A percentile compares a stretch with the other conserved stretches of the same genome.
These are phyloP conservation scores for Saccharomyces pastorianus DNA, from an alignment of 1,139 yeast genomes.

Conservation along the genomic window DNA sequence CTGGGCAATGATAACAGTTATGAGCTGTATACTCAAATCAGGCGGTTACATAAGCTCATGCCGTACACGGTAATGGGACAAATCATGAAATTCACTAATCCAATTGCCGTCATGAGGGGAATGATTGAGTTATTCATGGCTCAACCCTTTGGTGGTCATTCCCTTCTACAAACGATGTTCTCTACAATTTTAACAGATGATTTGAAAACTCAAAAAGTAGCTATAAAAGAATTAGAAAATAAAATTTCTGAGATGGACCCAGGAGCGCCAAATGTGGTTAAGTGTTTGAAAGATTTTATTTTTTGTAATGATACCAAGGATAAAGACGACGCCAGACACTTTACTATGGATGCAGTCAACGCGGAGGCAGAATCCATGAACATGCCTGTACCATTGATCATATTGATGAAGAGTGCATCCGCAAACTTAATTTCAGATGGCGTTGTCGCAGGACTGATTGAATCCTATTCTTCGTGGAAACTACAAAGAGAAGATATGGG, in stretches of 20 bases:
- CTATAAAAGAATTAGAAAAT: slow-evolving; percentile 42
- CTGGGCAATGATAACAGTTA: slow-evolving; percentile 73
- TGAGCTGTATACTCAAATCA: slow-evolving; percentile 61
- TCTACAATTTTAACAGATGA: slow-evolving; percentile 74
- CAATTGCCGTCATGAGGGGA: slow-evolving; percentile 71
- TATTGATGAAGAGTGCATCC: slow-evolving; percentile 25
- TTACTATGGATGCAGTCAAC: slow-evolving; percentile 29
- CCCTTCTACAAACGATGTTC: slow-evolving; percentile 65
- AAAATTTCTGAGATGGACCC: slow-evolving; percentile 31
- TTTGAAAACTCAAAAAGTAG: slow-evolving; percentile 53
- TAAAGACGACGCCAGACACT: slow-evolving; percentile 12
- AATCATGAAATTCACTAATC: slow-evolving; percentile 73
- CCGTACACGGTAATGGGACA: slow-evolving; percentile 74
- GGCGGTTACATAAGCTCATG: slow-evolving; percentile 60
- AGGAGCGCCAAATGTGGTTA: slow-evolving; percentile 24
- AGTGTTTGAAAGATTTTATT: slow-evolving; percentile 25
- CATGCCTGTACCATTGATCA: slow-evolving; percentile 32
- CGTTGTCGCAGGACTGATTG: slow-evolving; percentile 23
- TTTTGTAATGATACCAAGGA: slow-evolving; percentile 29
- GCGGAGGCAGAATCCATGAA: slow-evolving; percentile 33
- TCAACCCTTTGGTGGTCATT: slow-evolving; percentile 62
- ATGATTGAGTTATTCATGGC: slow-evolving; percentile 72
- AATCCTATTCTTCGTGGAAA: slow-evolving; percentile 36
- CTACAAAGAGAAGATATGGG: slow-evolving; percentile 13
- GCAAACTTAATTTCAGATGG: slow-evolving; percentile 14